Base-by-base conservation (phyloP, 192 early-diverging fungal genomes). In the Paraglomus brasilianum region DNA sequence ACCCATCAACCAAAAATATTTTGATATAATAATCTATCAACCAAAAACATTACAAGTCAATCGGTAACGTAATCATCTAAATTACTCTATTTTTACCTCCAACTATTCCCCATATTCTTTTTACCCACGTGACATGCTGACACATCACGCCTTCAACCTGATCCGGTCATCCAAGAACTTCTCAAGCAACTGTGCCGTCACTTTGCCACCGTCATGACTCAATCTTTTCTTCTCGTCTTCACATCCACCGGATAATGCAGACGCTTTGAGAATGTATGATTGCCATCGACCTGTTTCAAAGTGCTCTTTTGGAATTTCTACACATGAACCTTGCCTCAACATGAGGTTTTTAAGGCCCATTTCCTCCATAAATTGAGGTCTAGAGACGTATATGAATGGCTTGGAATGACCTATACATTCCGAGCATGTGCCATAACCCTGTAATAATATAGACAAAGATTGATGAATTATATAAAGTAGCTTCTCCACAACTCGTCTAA, bases 361-460 rank as follows among this genome's bases (percentile, higher is more conserved):
- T 63, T 88, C 85, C 44, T 88, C 86, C 22, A 82, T 79, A 64
- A 87, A 87, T 51, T 85, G 84, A 5, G 84, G 81, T 69, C 86
- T 68, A 22, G 86, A 73, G 8, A 87, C 83, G 58, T 84, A 87
- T 14, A 87, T 77, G 49, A 87, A 77, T 4, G 86, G 82, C 10
- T 75, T 84, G 8, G 66, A 52, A 50, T 85, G 83, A n/a, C 80
- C 82, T 19, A 85, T 85, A 66, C 83, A 85, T 72, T 87, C 86
- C 9, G 80, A 81, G 47, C 86, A 87, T 0, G 86, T 86, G 30
- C 86, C 86, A 70, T 85, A 87, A 15, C 86, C 86, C 78, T 80
- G 73, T 38, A 21, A 38, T 6, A 40, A 61, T 6, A 71, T 5
- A 14, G n/a, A n/a, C n/a, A n/a, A n/a, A n/a, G n/a, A n/a, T 22